Conservation (phyloP, 495 filamentous ascomycete genomes). For the Tuber brumale region DNA sequence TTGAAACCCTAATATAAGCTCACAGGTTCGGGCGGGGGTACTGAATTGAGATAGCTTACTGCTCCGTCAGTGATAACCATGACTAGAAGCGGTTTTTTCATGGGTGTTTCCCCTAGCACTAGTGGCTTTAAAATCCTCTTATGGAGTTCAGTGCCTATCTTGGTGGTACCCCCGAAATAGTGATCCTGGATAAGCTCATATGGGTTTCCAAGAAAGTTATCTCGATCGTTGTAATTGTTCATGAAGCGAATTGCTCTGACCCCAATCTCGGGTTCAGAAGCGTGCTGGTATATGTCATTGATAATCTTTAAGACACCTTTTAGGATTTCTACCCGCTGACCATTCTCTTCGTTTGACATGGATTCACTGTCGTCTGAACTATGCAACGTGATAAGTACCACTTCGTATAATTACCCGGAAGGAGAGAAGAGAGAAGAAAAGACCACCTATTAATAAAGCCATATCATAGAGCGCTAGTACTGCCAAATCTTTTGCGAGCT, state of each 20-base stretch:
- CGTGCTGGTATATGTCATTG: slow-evolving; percentile 57
- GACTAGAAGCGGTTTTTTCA: slow-evolving; percentile 58
- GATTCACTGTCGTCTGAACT: slow-evolving; percentile 61
- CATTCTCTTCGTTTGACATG: slow-evolving; percentile 59
- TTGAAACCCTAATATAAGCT: slow-evolving; percentile 28
- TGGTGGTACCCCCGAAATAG: slow-evolving; percentile 59
- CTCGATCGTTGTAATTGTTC: slow-evolving; percentile 46
- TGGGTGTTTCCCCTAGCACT: slow-evolving; percentile 46
- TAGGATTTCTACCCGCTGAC: slow-evolving; percentile 58
- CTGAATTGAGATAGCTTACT: slow-evolving; percentile 48
- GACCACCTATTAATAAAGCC: slow-evolving; percentile 46
- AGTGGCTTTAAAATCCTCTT: slow-evolving; percentile 59
- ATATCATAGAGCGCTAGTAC: slow-evolving; percentile 29
- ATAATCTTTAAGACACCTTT: slow-evolving; percentile 56
- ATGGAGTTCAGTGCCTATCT: slow-evolving; percentile 56
- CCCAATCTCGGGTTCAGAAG: slow-evolving; percentile 54
- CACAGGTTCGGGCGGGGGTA: slow-evolving; percentile 51
- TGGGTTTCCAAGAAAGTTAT: slow-evolving; percentile 13
- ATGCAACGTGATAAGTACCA: not conserved
- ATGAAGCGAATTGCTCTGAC: slow-evolving; percentile 61
- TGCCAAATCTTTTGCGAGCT: slow-evolving; percentile 20
- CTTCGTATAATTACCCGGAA: not conserved
- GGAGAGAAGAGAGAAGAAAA: not conserved
- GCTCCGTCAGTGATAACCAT: slow-evolving; percentile 64
- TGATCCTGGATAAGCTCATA: slow-evolving; percentile 51